phyloP scores from a whole-genome alignment of 78 protist genomes.

The Capsaspora owczarzaki region DNA sequence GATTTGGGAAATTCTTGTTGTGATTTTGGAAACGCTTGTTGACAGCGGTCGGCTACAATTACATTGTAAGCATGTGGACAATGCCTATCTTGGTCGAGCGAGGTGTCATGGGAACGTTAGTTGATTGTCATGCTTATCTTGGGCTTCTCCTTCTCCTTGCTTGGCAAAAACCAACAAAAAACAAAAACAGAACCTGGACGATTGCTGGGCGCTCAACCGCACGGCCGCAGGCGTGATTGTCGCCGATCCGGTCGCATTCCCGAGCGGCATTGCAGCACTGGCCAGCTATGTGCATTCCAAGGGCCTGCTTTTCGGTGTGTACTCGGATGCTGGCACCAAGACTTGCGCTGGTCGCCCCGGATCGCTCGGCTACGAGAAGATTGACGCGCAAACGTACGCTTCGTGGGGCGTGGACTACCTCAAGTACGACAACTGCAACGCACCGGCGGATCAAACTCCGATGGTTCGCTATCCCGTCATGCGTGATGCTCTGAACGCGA shows the following conservation, averaged over 20 bases:
- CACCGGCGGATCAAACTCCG: not conserved
- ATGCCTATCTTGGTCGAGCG: too few species aligned
- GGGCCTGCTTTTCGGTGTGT: constrained; percentile 43
- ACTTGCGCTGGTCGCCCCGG: constrained; percentile 69
- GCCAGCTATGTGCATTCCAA: constrained; percentile 38
- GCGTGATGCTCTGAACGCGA: constrained; percentile 33
- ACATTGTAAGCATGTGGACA: too few species aligned
- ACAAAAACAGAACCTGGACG: constrained; percentile 40
- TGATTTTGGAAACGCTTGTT: too few species aligned
- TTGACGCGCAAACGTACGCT: constrained; percentile 42
- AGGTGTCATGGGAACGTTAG: too few species aligned
- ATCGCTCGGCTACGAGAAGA: constrained; percentile 22
- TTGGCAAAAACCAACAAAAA: too few species aligned
- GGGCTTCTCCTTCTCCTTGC: too few species aligned
- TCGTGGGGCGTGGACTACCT: constrained; percentile 57
- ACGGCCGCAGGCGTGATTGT: not conserved
- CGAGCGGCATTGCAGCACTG: constrained; percentile 64
- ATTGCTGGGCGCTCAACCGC: constrained; percentile 19
- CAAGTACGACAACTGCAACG: constrained; percentile 41
- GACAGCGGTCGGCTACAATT: too few species aligned
- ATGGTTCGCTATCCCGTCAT: too few species aligned
- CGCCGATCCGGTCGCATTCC: constrained; percentile 62
- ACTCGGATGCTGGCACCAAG: constrained; percentile 41
- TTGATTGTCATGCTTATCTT: too few species aligned
- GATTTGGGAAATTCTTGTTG: too few species aligned